Evolutionary conservation across 2,329 filamentous ascomycete genomes (phyloP), one percentile per base, ranked within the genome.

Genomic region (Tolypocladium ovalisporum): DNA sequence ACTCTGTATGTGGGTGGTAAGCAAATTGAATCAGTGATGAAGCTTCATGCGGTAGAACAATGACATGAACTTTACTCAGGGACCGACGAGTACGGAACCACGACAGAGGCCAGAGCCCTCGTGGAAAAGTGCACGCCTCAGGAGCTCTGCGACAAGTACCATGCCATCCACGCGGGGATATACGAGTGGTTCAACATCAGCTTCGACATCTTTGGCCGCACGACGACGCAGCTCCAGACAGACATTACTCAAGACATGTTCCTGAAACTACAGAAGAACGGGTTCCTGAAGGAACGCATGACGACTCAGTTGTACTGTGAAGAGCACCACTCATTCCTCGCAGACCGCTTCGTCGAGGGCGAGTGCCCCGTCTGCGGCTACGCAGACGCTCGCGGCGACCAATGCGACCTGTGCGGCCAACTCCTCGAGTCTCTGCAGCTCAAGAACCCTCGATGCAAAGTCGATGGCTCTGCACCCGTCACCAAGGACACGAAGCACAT

Each of bases 141-240:
- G 66, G 82, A 92, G 69, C 84, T 97, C 15, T 97, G 93, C 77
- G 84, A 89, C 73, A 95, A 97, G 76, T 97, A 95, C 78, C 89
- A 95, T 75, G 85, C 84, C 65, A 85, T 95, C 58, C 93, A 97
- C 75, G 85, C 90, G 65, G 89, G 88, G 53, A 88, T 97, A 63
- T 97, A 97, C 73, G 83, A 95, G 71, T 97, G 93, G 90, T 99
- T 99, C 76, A 84, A 91, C 68, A 93, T 97, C 68, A 86, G 83
- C 58, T 97, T 97, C 70, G 93, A 97, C 74, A 87, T 92, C 73
- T 99, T 97, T 70, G 94, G 92, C 61, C 87, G 91, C 59, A 97
- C 94, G 5, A 90, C 92, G 3, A 97, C 93, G n/a, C 75, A 83
- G 56, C 83, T 94, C 66, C 93, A 97, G 74, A 97, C 91, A 24